Evolutionary conservation across 176 grass and related monocot genomes (phyloP), one percentile per base, ranked within the genome.

Genomic region (Paspalum notatum): DNA sequence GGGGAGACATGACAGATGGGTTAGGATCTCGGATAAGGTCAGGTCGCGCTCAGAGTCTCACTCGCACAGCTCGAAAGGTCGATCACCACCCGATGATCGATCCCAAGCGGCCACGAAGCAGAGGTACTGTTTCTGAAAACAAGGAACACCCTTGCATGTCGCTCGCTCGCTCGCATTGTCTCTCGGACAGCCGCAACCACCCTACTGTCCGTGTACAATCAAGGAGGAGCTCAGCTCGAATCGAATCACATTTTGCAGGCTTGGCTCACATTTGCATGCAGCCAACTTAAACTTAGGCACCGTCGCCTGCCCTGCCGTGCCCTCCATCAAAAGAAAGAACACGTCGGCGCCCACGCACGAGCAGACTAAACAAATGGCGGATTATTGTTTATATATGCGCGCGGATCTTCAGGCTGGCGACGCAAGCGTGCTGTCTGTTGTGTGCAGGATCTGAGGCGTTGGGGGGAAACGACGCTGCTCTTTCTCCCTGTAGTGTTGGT

Each of bases 1-100:
- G 11, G 7, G 42, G 44, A 79, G 82, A 86, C 69, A 86, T 74
- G 60, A 86, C 84, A 86, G 83, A 63, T 43, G 3, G 73, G 62
- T 37, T 68, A 43, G 15, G 60, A 41, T 50, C 67, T 26, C 72
- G 66, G 70, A 18, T 39, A 60, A 37, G 71, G 7, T 61, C 11
- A 37, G 62, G 53, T 74, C 58, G 32, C 39, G 4, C 7, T 32
- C 58, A 32, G 2, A 32, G 32, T 32, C 32, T 32, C 32, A 44
- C 9, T 65, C 48, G 48, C 21, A 47, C 42, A 7, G 24, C 41
- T 41, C 21, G 58, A 26, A 54, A 63, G 60, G 21, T 32, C n/a
- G n/a, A 32, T 52, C 32, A 5, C 54, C 62, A 17, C 68, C 45
- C 52, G 22, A 76, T 51, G 54, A 62, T 76, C 27, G 54, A 62